phyloP scores from a whole-genome alignment of 108 stramenopile species.

The Pseudonitzschia multiseries region DNA sequence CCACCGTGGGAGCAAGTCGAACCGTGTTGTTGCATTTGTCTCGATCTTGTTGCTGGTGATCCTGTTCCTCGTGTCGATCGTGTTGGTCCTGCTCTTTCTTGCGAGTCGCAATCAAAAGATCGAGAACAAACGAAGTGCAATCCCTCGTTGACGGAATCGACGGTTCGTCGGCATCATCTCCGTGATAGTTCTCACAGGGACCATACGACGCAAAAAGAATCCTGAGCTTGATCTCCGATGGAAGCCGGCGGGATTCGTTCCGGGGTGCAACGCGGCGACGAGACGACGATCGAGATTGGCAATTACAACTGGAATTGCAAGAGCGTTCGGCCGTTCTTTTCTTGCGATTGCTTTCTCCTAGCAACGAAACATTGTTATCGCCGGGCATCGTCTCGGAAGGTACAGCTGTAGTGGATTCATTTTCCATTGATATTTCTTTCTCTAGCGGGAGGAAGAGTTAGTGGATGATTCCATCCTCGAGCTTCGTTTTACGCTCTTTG shows the following conservation, averaged over 20 bases:
- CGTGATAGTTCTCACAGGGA: slow-evolving; percentile 44
- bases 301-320: background rate
- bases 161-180: slow-evolving; percentile 24
- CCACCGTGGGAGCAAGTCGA: slow-evolving; percentile 4
- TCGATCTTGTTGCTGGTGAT: background rate
- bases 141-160: slow-evolving; percentile 51
- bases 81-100: background rate
- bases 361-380: too few relatives aligned
- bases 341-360: too few relatives aligned
- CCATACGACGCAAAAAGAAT: slow-evolving; percentile 59
- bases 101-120: slow-evolving; percentile 19
- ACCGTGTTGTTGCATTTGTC: slow-evolving; percentile 8
- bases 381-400: too few relatives aligned
- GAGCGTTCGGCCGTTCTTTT: too few relatives aligned
- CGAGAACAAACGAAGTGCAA: slow-evolving; percentile 44
- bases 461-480: too few relatives aligned
- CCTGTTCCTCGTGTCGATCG: background rate
- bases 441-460: too few relatives aligned
- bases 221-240: slow-evolving; percentile 23
- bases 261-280: background rate
- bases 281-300: background rate
- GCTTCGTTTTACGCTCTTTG: too few relatives aligned
- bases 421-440: too few relatives aligned
- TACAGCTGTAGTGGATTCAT: too few relatives aligned
- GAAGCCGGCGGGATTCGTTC: background rate